Evolutionary conservation across 2,329 filamentous ascomycete genomes (phyloP), one percentile per base, ranked within the genome.

Genomic region (Pyrenophora graminea): DNA sequence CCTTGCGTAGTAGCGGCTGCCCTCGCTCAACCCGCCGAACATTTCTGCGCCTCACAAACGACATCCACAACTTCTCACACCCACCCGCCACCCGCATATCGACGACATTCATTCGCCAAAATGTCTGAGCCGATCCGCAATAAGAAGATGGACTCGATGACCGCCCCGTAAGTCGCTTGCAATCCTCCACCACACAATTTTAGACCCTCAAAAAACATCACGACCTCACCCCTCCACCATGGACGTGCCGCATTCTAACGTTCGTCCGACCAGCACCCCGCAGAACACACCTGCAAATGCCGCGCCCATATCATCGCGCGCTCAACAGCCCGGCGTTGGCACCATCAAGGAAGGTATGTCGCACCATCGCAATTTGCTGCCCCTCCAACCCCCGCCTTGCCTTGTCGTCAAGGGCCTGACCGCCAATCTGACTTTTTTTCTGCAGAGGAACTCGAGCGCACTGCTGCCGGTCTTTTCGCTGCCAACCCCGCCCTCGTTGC

Each of bases 281-380:
- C 94, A 99, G 80, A 99, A 99, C 82, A 99, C 94, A 49, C 94
- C 94, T 64, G 89, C 91, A 63, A 91, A 86, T 79, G 92, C 93
- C 80, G 94, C 95, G 64, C 94, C 94, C 62, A 97, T 99, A 78
- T 96, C 92, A 46, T 97, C 93, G 58, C 93, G 94, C 77, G 94
- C 95, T 66, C 91, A 96, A 79, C 91, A 96, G 79, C 94, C 94
- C 58, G 90, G 89, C 63, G 88, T 99, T 59, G 82, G 90, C 63
- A 97, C 91, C 77, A 97, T 99, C 80, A 94, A 93, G 77, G 94
- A 99, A 86, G 94, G 94, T 97, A 79, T 76, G 70, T 69, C 40
- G 44, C 48, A 33, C 41, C 45, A 44, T 54, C 55, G 30, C n/a
- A 30, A 48, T 46, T 39, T 46, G 38, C 42, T 64, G 56, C 65